Conservation (phyloP, 306 rosid species). For the Ochetophila trinervis region DNA sequence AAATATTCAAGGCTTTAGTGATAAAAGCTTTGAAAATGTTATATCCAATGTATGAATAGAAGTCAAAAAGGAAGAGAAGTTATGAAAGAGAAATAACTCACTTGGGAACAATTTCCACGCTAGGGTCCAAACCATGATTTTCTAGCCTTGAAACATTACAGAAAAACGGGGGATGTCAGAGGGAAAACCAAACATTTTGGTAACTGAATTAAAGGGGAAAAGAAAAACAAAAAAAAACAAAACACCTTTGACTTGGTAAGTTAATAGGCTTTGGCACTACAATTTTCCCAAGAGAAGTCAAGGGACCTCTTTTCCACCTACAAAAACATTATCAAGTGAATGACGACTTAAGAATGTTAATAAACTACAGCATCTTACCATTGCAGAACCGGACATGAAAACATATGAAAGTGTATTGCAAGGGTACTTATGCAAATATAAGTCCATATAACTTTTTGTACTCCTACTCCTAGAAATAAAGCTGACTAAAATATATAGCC, state of each 20-base stretch:
- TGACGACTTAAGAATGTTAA: background rate
- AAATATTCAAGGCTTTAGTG: constrained; percentile 4
- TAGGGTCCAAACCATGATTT: constrained; percentile 88
- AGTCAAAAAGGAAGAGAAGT: background rate
- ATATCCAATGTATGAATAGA: constrained; percentile 1
- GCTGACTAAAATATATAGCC: too few species aligned
- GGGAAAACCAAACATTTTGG: constrained; percentile 17
- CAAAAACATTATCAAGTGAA: constrained; percentile 17
- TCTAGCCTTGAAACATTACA: constrained; percentile 71
- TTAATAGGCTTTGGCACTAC: constrained; percentile 91
- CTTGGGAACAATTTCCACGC: constrained; percentile 97
- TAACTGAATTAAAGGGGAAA: constrained; percentile 12
- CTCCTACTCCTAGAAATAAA: background rate
- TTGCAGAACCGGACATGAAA: background rate
- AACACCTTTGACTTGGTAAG: constrained; percentile 93
- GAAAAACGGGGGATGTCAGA: constrained; percentile 26
- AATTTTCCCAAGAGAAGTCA: constrained; percentile 94
- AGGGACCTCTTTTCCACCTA: constrained; percentile 89
- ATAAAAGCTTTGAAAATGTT: constrained; percentile 7
- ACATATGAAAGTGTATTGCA: background rate
- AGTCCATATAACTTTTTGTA: background rate
- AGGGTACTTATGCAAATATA: background rate
- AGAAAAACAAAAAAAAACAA: constrained; percentile 24
- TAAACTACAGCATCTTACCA: background rate
- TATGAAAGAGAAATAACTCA: constrained; percentile 37